Conservation (phyloP, 345 rosid species). For the Microcos paniculata region DNA sequence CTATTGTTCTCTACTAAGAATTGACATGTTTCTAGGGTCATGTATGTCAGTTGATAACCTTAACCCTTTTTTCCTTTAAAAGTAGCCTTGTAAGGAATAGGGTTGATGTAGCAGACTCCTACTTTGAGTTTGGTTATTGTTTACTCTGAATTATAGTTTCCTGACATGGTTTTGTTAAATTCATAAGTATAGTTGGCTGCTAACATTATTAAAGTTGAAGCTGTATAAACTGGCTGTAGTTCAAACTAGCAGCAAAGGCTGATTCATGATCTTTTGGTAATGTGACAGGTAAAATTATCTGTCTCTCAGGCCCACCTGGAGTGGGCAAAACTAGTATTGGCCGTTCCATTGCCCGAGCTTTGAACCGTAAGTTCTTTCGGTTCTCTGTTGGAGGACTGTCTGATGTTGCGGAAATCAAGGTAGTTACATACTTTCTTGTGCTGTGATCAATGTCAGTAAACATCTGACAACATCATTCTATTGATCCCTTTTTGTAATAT, state of each 20-base stretch:
- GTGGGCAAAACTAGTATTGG: slow-evolving; percentile 99
- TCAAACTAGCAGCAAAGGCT: neutral
- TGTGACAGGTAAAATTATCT: slow-evolving; percentile 87
- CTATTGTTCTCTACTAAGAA: neutral
- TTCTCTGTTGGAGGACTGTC: slow-evolving; percentile 98
- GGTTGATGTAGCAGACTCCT: neutral
- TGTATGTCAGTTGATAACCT: neutral
- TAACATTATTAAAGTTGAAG: neutral
- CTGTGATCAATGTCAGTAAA: slow-evolving; percentile 3
- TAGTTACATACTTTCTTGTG: slow-evolving; percentile 22
- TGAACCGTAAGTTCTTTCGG: slow-evolving; percentile 89
- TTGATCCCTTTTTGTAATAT: slow-evolving; percentile 14
- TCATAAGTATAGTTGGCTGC: neutral
- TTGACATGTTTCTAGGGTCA: neutral
- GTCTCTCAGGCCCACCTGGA: slow-evolving; percentile 99
- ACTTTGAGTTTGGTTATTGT: neutral
- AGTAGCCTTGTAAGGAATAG: neutral
- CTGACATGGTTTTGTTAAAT: neutral
- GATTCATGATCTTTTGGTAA: slow-evolving; percentile 23
- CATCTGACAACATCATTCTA: too few relatives aligned
- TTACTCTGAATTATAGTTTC: neutral
- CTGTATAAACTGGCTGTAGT: neutral
- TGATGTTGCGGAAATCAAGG: slow-evolving; percentile 99
- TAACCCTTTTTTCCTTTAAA: neutral
- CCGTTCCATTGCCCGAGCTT: slow-evolving; percentile 94